phyloP scores from a whole-genome alignment of 108 stramenopile genomes.

The Fragilariopsis cylindrus region DNA sequence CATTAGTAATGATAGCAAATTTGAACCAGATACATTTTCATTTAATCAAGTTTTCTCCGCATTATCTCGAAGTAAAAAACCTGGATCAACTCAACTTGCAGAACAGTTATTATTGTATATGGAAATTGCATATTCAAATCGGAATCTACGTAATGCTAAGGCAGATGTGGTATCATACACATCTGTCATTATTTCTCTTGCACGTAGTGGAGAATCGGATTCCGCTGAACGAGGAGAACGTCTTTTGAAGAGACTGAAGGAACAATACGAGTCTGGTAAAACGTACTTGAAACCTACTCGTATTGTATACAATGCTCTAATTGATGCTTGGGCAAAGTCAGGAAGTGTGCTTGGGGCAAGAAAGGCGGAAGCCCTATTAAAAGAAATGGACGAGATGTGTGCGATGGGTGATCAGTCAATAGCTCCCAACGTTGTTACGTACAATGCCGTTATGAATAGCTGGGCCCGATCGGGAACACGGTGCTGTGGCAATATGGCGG shows the following conservation, averaged over 20 bases:
- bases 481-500: constrained; percentile 42
- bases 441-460: constrained; percentile 47
- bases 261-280: constrained; percentile 25
- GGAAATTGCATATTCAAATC: constrained; percentile 44
- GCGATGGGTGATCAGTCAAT: constrained; percentile 23
- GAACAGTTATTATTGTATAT: constrained; percentile 57
- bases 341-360: constrained; percentile 51
- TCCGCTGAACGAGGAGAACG: constrained; percentile 40
- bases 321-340: constrained; percentile 66
- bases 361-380: constrained; percentile 42
- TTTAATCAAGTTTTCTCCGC: constrained; percentile 67
- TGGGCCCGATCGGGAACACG: constrained; percentile 50
- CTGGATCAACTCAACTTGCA: constrained; percentile 45
- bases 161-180: constrained; percentile 60
- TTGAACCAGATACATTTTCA: constrained; percentile 62
- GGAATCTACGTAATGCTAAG: constrained; percentile 40
- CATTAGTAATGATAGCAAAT: constrained; percentile 30
- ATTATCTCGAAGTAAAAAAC: constrained; percentile 41
- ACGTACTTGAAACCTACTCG: constrained; percentile 38
- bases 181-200: constrained; percentile 40
- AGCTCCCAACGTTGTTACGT: constrained; percentile 42
- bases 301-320: constrained; percentile 38
- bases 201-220: constrained; percentile 32
- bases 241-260: constrained; percentile 34
- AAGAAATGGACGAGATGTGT: constrained; percentile 44